phyloP scores from a whole-genome alignment of 169 alveolate species.

The Eimeria zaria region DNA sequence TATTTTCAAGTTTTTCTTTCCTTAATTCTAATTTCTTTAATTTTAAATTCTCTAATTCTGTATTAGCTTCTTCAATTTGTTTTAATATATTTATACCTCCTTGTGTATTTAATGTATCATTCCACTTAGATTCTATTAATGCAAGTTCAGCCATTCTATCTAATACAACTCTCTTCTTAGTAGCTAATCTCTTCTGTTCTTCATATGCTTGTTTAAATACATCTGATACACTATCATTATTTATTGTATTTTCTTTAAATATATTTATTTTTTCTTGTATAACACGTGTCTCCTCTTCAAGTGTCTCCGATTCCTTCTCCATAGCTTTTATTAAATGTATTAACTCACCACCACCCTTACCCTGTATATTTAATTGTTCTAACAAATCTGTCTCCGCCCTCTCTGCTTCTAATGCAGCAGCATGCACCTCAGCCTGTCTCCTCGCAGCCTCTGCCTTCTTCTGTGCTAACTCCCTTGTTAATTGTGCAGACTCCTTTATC shows the following conservation, averaged over 20 bases:
- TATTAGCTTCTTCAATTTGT: background rate
- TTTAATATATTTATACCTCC: background rate
- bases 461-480: background rate
- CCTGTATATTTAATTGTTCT: background rate
- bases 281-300: background rate
- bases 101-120: background rate
- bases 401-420: conserved; percentile 18
- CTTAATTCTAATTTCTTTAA: background rate
- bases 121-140: background rate
- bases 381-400: background rate
- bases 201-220: background rate
- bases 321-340: no score
- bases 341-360: background rate
- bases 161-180: background rate
- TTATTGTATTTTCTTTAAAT: background rate
- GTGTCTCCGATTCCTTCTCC: background rate
- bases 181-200: background rate
- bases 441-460: conserved; percentile 14
- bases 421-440: conserved; percentile 9
- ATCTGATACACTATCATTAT: background rate
- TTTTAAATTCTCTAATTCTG: background rate
- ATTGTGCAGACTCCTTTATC: background rate
- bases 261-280: background rate
- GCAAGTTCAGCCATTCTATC: conserved; percentile 6
- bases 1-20: background rate